These are phyloP conservation scores for Yarrowia sp. DNA, from an alignment of 805 yeast genomes.

Conservation along the genomic window DNA sequence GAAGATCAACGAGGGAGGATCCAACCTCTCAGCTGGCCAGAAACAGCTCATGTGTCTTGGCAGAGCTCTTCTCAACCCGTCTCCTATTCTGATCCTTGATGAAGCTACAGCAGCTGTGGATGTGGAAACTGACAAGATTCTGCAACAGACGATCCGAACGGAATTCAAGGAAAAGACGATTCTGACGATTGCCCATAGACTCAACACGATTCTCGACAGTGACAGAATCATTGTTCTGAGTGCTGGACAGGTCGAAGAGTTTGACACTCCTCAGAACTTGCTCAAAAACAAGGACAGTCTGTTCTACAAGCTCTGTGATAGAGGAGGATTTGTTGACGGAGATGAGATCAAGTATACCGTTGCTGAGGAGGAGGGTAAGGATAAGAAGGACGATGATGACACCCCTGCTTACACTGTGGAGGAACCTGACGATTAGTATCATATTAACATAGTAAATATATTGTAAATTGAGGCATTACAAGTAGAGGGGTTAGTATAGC, in stretches of 20 bases:
- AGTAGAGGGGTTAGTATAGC: too few relatives aligned
- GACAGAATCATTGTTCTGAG: slow-evolving; percentile 77
- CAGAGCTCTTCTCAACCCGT: slow-evolving; percentile 72
- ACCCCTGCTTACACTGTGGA: not conserved
- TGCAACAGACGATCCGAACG: slow-evolving; percentile 75
- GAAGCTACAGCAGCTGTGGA: slow-evolving; percentile 86
- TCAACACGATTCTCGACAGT: slow-evolving; percentile 80
- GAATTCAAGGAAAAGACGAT: slow-evolving; percentile 75
- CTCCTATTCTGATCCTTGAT: slow-evolving; percentile 75
- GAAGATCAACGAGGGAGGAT: slow-evolving; percentile 70
- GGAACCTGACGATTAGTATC: not conserved
- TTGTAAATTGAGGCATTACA: too few relatives aligned
- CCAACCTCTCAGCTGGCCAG: slow-evolving; percentile 82
- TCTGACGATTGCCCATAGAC: slow-evolving; percentile 82
- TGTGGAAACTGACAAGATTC: slow-evolving; percentile 74
- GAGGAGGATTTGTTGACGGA: slow-evolving; percentile 65
- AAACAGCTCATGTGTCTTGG: slow-evolving; percentile 80
- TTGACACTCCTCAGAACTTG: slow-evolving; percentile 70
- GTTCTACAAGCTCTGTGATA: slow-evolving; percentile 80
- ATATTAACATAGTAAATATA: too few relatives aligned
- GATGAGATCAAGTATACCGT: slow-evolving; percentile 3
- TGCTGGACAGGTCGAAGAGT: slow-evolving; percentile 71
- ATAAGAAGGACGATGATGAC: not conserved
- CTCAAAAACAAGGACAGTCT: slow-evolving; percentile 69
- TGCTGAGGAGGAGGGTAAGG: not conserved